phyloP scores from a whole-genome alignment of 345 rosid genomes.

The Erucastrum elatum region DNA sequence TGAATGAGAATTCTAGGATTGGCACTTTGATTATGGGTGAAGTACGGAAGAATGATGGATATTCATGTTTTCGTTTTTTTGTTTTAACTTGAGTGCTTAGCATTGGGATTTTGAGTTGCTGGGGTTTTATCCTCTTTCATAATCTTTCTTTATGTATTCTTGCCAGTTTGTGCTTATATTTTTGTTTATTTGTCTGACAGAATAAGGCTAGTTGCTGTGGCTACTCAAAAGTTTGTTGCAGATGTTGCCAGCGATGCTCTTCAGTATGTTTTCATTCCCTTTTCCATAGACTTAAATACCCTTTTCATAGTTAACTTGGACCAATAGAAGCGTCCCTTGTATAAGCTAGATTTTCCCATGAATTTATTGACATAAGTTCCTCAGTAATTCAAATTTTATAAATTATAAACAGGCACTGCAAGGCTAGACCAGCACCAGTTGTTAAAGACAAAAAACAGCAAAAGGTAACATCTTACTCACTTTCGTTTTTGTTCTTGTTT shows the following conservation, averaged over 20 bases:
- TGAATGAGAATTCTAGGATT: background rate
- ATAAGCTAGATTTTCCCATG: background rate
- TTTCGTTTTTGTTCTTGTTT: background rate
- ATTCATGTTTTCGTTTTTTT: background rate
- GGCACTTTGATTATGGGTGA: background rate
- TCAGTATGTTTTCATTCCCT: slow-evolving; percentile 50
- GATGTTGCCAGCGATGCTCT: slow-evolving; percentile 94
- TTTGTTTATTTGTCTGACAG: slow-evolving; percentile 46
- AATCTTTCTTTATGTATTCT: background rate
- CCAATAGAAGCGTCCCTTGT: background rate
- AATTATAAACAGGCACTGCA: slow-evolving; percentile 66
- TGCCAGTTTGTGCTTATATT: background rate
- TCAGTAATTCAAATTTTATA: slow-evolving; percentile 9
- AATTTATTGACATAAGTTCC: background rate
- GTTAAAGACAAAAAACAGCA: slow-evolving; percentile 97
- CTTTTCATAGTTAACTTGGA: background rate
- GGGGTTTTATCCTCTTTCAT: background rate
- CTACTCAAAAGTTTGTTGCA: slow-evolving; percentile 91
- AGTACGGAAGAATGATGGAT: background rate
- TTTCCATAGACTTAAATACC: background rate
- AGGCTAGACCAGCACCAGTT: slow-evolving; percentile 83
- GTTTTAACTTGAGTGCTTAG: background rate
- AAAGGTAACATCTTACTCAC: slow-evolving; percentile 52
- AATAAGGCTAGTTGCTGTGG: slow-evolving; percentile 88
- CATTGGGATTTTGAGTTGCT: background rate